phyloP scores from a whole-genome alignment of 176 grass and related monocot genomes.

The Paspalum vaginatum region DNA sequence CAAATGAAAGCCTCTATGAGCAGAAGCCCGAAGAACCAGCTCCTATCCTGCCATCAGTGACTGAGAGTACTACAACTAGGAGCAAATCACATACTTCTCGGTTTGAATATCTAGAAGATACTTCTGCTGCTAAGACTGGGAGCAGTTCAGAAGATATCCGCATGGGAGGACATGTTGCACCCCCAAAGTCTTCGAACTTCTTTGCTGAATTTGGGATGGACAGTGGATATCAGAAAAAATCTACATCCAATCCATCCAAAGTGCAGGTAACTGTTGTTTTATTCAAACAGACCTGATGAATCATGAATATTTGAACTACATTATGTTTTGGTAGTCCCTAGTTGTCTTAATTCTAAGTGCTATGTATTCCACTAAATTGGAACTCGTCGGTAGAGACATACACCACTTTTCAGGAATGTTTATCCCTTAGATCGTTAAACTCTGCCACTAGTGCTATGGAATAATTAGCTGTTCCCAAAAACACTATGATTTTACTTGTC shows the following conservation, averaged over 20 bases:
- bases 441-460: neutral
- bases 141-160: conserved; percentile 49
- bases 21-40: conserved; percentile 92
- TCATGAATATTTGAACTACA: neutral
- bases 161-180: conserved; percentile 73
- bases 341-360: conserved; percentile 6
- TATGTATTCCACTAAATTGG: neutral
- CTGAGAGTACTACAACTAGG: conserved; percentile 40
- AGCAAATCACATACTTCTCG: conserved; percentile 69
- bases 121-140: conserved; percentile 51
- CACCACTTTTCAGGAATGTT: neutral
- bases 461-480: conserved; percentile 11
- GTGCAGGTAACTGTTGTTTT: conserved; percentile 57
- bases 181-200: conserved; percentile 89
- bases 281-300: conserved; percentile 5
- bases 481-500: neutral
- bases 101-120: conserved; percentile 87
- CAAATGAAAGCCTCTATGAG: conserved; percentile 91
- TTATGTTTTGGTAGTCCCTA: neutral
- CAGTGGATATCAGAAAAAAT: conserved; percentile 74
- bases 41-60: conserved; percentile 50
- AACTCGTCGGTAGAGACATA: neutral
- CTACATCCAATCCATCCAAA: conserved; percentile 68
- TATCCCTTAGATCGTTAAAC: conserved; percentile 8
- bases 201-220: conserved; percentile 97